Evolutionary conservation across 129 eudicot genomes (phyloP).

Genomic region (Flaveria trinervia): DNA sequence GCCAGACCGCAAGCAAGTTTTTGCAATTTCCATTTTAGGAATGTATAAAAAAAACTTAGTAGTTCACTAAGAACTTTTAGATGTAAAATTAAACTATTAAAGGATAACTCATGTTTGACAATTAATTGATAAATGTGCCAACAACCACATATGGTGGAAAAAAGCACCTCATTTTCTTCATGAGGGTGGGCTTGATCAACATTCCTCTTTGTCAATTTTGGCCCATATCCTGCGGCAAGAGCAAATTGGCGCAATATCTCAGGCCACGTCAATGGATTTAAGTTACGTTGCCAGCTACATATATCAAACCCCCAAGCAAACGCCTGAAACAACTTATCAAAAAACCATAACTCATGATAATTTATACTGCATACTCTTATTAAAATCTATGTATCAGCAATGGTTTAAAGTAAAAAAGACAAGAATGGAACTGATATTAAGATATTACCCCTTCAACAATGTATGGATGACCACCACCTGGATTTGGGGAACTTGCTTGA

Average conservation of each 20-base stretch:
- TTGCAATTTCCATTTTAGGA: background rate
- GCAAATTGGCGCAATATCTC: constrained; percentile 85
- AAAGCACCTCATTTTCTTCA: constrained; percentile 69
- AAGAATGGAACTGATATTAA: constrained; percentile 32
- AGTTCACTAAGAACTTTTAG: background rate
- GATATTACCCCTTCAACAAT: constrained; percentile 88
- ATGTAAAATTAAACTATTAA: constrained; percentile 1
- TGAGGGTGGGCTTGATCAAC: constrained; percentile 47
- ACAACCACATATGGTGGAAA: background rate
- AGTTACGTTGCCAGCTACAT: constrained; percentile 77
- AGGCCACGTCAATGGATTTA: constrained; percentile 87
- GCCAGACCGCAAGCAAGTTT: background rate
- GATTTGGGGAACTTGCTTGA: constrained; percentile 57
- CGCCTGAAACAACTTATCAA: constrained; percentile 50
- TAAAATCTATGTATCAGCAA: background rate
- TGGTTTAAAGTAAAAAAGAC: background rate
- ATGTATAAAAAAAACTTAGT: background rate
- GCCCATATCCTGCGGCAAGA: constrained; percentile 85
- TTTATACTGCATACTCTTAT: background rate
- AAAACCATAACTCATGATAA: constrained; percentile 1
- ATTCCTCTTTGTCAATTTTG: constrained; percentile 60
- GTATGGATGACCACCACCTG: constrained; percentile 88
- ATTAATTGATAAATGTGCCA: background rate
- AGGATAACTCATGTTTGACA: background rate
- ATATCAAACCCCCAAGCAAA: constrained; percentile 94